Base-by-base conservation (phyloP, 331 rosid species). In the Malus hybrid region DNA sequence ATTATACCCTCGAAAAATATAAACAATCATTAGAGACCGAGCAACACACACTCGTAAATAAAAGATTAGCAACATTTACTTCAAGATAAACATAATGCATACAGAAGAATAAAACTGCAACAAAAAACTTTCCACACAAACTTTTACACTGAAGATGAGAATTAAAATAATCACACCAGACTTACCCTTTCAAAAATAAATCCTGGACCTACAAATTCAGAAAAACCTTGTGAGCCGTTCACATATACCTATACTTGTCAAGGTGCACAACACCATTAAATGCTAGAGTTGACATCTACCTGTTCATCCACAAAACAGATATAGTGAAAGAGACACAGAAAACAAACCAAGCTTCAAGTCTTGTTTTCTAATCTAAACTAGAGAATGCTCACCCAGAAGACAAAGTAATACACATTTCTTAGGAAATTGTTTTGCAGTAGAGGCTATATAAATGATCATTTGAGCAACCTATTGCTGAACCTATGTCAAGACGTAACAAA, bases 101-200 rank as follows among this genome's bases (percentile, higher is more conserved):
- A 32, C 34, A 32, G 34, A 32, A 32, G 34, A 32, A 32, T 32
- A 32, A 32, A 32, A 32, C 34, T 5, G 34, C 5, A 32, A 32
- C 34, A 32, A 32, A 32, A 32, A 32, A 32, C 34, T 32, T 32
- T 32, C 6, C 34, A 32, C 34, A 32, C 6, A 32, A 32, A 32
- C 34, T 32, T 32, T 32, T 32, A 6, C 34, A 32, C 6, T 32
- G 34, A 32, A 32, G 34, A 32, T 32, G 34, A 32, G 34, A 32
- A 32, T 32, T 32, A 63, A 31, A 19, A 69, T 14, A 46, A 68
- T 44, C 50, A 29, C 62, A 36, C 57, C n/a, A 70, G 9, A 54
- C 97, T 81, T 90, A 91, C 99, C 80, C 97, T 88, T 85, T 92
- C 99, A 82, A 95, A 90, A 70, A 95, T 57, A 86, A 92, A 92